Conservation (phyloP, 495 filamentous ascomycete species). For the Trichodelitschia bisporula region DNA sequence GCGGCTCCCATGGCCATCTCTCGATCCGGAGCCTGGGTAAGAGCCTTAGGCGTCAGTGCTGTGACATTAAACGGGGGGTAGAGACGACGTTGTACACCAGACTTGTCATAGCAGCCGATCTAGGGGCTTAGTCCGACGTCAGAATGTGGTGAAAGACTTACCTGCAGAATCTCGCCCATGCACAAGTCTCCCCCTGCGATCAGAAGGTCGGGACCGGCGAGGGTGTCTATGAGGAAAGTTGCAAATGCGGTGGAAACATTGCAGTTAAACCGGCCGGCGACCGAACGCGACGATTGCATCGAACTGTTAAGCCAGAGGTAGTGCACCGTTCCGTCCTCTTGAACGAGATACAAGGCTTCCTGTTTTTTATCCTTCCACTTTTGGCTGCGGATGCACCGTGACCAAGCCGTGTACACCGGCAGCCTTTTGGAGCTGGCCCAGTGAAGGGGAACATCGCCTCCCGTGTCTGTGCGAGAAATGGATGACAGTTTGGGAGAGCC, state of each 20-base stretch:
- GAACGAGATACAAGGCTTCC: slow-evolving; percentile 15
- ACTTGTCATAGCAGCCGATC: no score
- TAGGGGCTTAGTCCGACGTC: no score
- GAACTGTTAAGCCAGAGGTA: slow-evolving; percentile 21
- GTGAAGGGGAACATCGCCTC: not conserved
- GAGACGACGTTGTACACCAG: no score
- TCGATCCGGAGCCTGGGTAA: not conserved
- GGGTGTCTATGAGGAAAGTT: slow-evolving; percentile 19
- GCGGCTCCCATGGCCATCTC: slow-evolving; percentile 17
- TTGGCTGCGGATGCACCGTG: slow-evolving; percentile 6
- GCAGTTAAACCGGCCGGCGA: slow-evolving; percentile 32
- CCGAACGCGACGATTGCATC: slow-evolving; percentile 2
- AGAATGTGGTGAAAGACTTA: no score
- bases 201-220: slow-evolving; percentile 42
- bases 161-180: slow-evolving; percentile 23
- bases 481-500: not conserved
- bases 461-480: not conserved
- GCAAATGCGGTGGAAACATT: slow-evolving; percentile 44
- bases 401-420: slow-evolving; percentile 15
- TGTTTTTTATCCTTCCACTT: slow-evolving; percentile 3
- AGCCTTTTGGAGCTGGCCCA: slow-evolving; percentile 3
- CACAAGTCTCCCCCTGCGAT: slow-evolving; percentile 60
- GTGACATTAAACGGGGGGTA: no score
- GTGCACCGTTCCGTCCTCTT: slow-evolving; percentile 30
- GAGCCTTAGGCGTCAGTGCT: not conserved